Evolutionary conservation across 2,329 filamentous ascomycete genomes (phyloP), one percentile per base, ranked within the genome.

Genomic region (Alternaria alternata): DNA sequence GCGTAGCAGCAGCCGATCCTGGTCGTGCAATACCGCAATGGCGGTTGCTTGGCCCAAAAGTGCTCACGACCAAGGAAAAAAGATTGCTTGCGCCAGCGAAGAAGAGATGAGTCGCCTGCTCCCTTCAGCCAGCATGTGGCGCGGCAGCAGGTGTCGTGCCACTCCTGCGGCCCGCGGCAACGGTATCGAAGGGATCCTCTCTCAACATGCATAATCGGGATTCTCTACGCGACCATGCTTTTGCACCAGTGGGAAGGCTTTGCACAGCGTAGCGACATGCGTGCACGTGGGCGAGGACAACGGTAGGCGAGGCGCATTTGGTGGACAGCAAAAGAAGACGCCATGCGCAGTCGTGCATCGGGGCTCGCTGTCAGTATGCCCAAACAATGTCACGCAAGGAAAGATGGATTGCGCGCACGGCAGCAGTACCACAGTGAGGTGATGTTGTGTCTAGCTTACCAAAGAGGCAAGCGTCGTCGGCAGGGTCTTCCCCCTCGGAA

Each of bases 111-210:
- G 48, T 63, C 58, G 56, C 56, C 49, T 64, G 58, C 55, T 54
- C 59, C 59, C 42, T 46, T 55, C 43, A 16, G 54, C 46, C 55
- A 39, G 36, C 57, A 44, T 39, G 47, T 51, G 44, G 51, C 44
- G 47, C 59, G 3, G 46, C 32, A 61, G 62, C 66, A 68, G 51
- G 43, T 65, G 63, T 68, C 64, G 64, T 61, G 47, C 62, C 67
- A 63, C 66, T 20, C 44, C 28, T 54, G 65, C 62, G 63, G 64
- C 30, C 64, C 59, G 69, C 49, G 56, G 30, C 28, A 62, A 65
- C 53, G 51, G 47, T 52, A 48, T 49, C 56, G 42, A 38, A 41
- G 48, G 42, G 43, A 54, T 47, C 59, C 46, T 53, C 14, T 54
- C 14, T 51, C 44, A 43, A 57, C 14, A 36, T 49, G 24, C 44